Base-by-base conservation (phyloP, 2,329 filamentous ascomycete genomes). In the Capronia coronata region DNA sequence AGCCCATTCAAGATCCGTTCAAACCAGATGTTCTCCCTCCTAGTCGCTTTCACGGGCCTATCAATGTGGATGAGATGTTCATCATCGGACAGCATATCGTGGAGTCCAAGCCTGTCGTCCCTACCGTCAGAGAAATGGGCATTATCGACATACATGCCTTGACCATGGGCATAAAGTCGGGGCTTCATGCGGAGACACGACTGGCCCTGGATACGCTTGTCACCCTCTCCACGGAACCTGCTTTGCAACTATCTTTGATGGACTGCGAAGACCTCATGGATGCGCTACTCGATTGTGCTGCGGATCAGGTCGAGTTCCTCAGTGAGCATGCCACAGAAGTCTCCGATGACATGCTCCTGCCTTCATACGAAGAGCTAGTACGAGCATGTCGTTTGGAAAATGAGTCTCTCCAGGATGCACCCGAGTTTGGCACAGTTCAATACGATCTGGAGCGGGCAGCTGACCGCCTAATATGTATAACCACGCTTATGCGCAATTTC, bases 251-350 rank as follows among this genome's bases (percentile, higher is more conserved):
- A 14, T 80, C 82, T 35, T 71, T 95, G 34, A 75, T 82, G 49
- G 79, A 80, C 47, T 94, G 87, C 63, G 90, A 95, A 49, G 93
- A 97, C 64, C 69, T 98, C 49, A 77, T 95, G 14, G 93, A 97
- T 52, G 84, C 86, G 0, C 70, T 98, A 44, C 74, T 96, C 27
- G 93, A 97, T 59, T 95, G 87, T 64, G 93, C 87, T 1, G 89
- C 96, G 66, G 85, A 90, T 10, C 88, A 96, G 64, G 73, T 91
- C 19, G 88, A 95, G 32, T 65, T 86, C 9, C 75, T 98, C n/a
- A 84, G 83, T 0, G 87, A 95, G 56, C 83, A 91, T 63, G 84
- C 88, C 1, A 80, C 82, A 3, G 88, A 95, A 62, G 83, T 94
- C 0, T 93, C 87, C 0, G 88, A 96, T 63, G 86, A 87, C 52